phyloP scores from a whole-genome alignment of 2,329 filamentous ascomycete species.

The Fusarium virguliforme region DNA sequence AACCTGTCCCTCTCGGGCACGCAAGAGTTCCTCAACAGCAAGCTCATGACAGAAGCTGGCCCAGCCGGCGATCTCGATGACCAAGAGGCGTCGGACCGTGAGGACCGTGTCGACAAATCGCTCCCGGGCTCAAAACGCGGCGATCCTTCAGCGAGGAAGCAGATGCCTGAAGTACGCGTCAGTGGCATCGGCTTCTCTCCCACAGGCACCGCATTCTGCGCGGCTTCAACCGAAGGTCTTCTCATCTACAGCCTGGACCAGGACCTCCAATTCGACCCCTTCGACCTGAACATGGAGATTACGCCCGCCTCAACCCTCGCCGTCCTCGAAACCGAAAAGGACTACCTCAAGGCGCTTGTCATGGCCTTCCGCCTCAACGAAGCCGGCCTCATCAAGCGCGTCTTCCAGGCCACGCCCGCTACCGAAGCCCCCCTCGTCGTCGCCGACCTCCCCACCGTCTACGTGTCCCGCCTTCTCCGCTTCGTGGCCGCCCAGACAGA shows the following conservation, averaged over 20 bases:
- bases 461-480: slow-evolving; percentile 86
- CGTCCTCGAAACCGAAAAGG: slow-evolving; percentile 76
- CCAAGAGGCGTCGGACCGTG: slow-evolving; percentile 88
- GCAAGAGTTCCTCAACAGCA: slow-evolving; percentile 97
- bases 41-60: slow-evolving; percentile 90
- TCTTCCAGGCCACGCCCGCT: slow-evolving; percentile 88
- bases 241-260: slow-evolving; percentile 94
- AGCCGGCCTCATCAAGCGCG: slow-evolving; percentile 82
- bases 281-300: slow-evolving; percentile 94
- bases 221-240: slow-evolving; percentile 93
- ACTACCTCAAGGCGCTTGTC: slow-evolving; percentile 92
- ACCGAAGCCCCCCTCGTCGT: slow-evolving; percentile 84
- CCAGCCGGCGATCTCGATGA: slow-evolving; percentile 89
- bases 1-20: slow-evolving; percentile 97
- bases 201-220: slow-evolving; percentile 91
- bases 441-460: slow-evolving; percentile 84
- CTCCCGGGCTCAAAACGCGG: slow-evolving; percentile 90
- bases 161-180: slow-evolving; percentile 86
- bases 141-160: slow-evolving; percentile 85
- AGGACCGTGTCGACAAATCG: slow-evolving; percentile 83
- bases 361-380: slow-evolving; percentile 99
- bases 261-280: slow-evolving; percentile 90
- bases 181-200: slow-evolving; percentile 89
- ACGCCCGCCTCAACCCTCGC: slow-evolving; percentile 88
- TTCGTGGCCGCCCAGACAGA: slow-evolving; percentile 92